Evolutionary conservation across 768 basidiomycete species (phyloP).

Genomic region (Suillus variegatus): DNA sequence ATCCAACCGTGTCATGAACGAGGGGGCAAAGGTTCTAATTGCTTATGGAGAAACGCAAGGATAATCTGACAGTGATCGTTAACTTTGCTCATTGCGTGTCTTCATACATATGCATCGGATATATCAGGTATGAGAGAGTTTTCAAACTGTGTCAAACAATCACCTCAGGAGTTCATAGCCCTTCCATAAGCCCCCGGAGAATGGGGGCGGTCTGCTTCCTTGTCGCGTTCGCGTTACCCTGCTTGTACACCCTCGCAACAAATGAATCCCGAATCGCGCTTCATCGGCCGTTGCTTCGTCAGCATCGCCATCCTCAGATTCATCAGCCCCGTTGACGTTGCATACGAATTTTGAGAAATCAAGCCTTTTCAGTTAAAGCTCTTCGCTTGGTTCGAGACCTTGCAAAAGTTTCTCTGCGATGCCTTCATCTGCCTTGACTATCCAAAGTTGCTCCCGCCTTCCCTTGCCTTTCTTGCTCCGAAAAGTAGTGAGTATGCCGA

Average conservation of each 20-base stretch:
- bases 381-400: slow-evolving; percentile 57
- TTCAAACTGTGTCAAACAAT: background rate
- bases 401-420: slow-evolving; percentile 48
- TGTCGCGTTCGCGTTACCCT: slow-evolving; percentile 61
- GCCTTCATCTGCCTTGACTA: slow-evolving; percentile 43
- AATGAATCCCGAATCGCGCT: slow-evolving; percentile 26
- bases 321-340: background rate
- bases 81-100: background rate
- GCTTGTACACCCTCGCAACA: slow-evolving; percentile 57
- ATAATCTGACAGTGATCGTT: background rate
- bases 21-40: background rate
- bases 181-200: slow-evolving; percentile 60
- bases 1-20: background rate
- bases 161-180: background rate
- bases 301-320: slow-evolving; percentile 16
- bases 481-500: slow-evolving; percentile 83
- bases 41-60: background rate
- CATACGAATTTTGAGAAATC: slow-evolving; percentile 19
- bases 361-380: slow-evolving; percentile 51
- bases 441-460: slow-evolving; percentile 64
- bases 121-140: background rate
- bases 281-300: slow-evolving; percentile 14
- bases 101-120: background rate
- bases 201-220: slow-evolving; percentile 71
- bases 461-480: slow-evolving; percentile 51